phyloP scores from a whole-genome alignment of 495 filamentous ascomycete species.

The Aspergillus carlsbadensis region DNA sequence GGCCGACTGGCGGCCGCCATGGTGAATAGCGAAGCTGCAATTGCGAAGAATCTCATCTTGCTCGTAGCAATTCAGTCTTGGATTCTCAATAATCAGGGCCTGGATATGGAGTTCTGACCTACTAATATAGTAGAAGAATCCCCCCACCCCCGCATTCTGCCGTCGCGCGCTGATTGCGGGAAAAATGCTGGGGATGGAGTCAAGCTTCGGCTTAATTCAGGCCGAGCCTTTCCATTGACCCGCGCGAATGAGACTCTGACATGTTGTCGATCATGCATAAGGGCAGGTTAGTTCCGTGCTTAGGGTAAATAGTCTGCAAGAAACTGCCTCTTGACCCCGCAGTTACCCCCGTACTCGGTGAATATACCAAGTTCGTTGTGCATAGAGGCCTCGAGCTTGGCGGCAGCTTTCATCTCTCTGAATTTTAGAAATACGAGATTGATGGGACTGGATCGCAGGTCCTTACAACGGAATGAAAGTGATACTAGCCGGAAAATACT shows the following conservation, averaged over 20 bases:
- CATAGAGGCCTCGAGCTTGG: too few species aligned
- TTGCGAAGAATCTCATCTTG: background rate
- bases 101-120: background rate
- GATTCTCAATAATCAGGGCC: background rate
- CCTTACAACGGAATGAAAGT: too few species aligned
- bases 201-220: slow-evolving; percentile 2
- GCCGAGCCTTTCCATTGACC: background rate
- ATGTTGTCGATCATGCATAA: too few species aligned
- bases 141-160: background rate
- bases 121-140: background rate
- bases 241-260: background rate
- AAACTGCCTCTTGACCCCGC: too few species aligned
- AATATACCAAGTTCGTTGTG: too few species aligned
- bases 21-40: background rate
- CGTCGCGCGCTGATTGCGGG: background rate
- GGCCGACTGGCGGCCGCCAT: background rate
- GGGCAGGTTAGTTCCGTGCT: too few species aligned
- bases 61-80: background rate
- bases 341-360: too few species aligned
- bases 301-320: too few species aligned
- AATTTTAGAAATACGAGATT: too few species aligned
- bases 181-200: background rate
- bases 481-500: too few species aligned
- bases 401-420: too few species aligned
- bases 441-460: too few species aligned